A percentile compares a stretch with the other conserved stretches of the same genome.
Evolutionary conservation across 2,329 filamentous ascomycete species (phyloP).

Genomic region (Didymella keratinophila): DNA sequence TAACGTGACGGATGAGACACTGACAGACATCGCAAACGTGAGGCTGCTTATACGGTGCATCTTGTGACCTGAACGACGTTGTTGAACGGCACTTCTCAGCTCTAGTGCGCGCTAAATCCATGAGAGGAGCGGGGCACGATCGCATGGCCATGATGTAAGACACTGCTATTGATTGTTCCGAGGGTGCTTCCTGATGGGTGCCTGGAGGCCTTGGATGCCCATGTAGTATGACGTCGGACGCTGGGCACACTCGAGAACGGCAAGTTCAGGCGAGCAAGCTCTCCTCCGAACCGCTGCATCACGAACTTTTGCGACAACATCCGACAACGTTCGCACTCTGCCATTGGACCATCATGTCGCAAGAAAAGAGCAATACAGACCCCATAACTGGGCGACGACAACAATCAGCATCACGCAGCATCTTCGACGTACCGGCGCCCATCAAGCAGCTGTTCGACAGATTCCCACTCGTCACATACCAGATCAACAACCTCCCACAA

Average conservation of each 20-base stretch:
- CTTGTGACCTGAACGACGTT: too few relatives aligned
- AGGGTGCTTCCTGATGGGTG: too few relatives aligned
- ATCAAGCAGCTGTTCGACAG: slow-evolving; percentile 83
- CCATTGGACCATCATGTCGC: slow-evolving; percentile 35
- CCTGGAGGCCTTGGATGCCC: too few relatives aligned
- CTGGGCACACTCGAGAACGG: slow-evolving; percentile 23
- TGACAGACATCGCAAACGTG: too few relatives aligned
- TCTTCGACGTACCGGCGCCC: slow-evolving; percentile 70
- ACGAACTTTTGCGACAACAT: slow-evolving; percentile 31
- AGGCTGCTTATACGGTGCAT: too few relatives aligned
- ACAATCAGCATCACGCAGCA: slow-evolving; percentile 31
- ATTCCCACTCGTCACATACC: slow-evolving; percentile 81
- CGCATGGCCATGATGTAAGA: too few relatives aligned
- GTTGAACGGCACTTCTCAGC: too few relatives aligned
- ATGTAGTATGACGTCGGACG: too few relatives aligned
- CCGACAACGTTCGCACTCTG: slow-evolving; percentile 5
- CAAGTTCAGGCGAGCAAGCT: slow-evolving; percentile 39
- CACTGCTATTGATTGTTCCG: too few relatives aligned
- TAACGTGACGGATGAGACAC: too few relatives aligned
- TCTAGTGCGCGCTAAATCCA: too few relatives aligned
- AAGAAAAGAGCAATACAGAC: slow-evolving; percentile 19
- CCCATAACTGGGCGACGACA: slow-evolving; percentile 10
- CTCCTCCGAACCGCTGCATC: slow-evolving; percentile 31
- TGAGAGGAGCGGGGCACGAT: too few relatives aligned
- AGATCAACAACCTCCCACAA: slow-evolving; percentile 75